Evolutionary conservation across 2,329 filamentous ascomycete genomes (phyloP), one percentile per base, ranked within the genome.

Genomic region (Tolypocladium tropicale): DNA sequence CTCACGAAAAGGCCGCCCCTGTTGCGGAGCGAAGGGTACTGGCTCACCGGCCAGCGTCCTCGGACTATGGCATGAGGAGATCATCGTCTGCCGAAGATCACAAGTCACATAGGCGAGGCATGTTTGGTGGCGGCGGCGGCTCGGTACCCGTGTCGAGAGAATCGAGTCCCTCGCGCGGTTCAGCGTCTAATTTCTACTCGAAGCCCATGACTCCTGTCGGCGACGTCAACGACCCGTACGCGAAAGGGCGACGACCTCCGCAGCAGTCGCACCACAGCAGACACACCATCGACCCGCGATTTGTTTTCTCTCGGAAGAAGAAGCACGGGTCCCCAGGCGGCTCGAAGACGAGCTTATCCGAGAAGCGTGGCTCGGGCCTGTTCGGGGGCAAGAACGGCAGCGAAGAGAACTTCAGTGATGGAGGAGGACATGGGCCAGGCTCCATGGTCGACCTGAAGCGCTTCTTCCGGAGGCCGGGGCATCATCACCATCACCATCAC

Each of bases 391-490:
- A 70, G 68, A 60, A 67, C 67, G 61, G 67, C 74, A 39, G 73
- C 74, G 55, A 73, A 21, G 68, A 69, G 25, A 60, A 67, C 25
- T 55, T 61, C 2, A 60, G 61, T 9, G 66, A 63, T 16, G 67
- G 70, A 46, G 67, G 70, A 46, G 65, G 64, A 28, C 53, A 58
- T 46, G 57, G 62, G 12, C 83, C 89, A 58, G 85, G 88, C 25
- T 96, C 94, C 6, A 97, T 97, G 88, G 86, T 89, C 4, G 93
- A 97, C 65, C 73, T 99, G 58, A 96, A 96, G 74, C 83, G 94
- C n/a, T 99, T 99, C 70, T 95, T 99, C 77, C 94, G 86, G 71
- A 85, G 90, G 58, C 83, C 86, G 54, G 81, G 83, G 2, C 6
- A 23, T 23, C 39, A 41, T 5, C 80, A 85, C 61, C 74, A 81